A percentile compares a stretch with the other conserved stretches of the same genome.
phyloP scores from a whole-genome alignment of 169 alveolate species.

The Plasmodium inui region DNA sequence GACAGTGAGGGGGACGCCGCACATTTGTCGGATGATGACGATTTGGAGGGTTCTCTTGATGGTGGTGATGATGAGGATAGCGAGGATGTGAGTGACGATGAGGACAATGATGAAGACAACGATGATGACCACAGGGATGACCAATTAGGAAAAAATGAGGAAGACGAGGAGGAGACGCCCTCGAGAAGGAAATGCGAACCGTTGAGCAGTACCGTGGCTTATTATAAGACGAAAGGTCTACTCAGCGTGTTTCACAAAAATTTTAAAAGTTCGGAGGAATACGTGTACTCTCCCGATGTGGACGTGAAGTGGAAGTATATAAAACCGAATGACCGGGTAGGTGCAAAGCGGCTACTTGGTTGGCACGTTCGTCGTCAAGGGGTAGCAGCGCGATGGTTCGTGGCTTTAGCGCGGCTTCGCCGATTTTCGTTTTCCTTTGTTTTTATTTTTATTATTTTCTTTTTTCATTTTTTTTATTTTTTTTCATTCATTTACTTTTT shows the following conservation, averaged over 20 bases:
- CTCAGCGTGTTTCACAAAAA: constrained; percentile 30
- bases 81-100: background rate
- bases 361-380: background rate
- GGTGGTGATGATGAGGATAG: constrained; percentile 21
- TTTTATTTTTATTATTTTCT: background rate
- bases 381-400: too few species aligned
- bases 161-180: background rate
- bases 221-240: constrained; percentile 55
- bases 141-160: background rate
- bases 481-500: background rate
- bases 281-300: constrained; percentile 28
- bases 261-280: constrained; percentile 57
- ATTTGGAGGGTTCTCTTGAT: background rate
- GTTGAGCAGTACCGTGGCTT: constrained; percentile 17
- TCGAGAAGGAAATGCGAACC: background rate
- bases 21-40: background rate
- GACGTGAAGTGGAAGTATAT: constrained; percentile 51
- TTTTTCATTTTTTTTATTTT: background rate
- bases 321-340: constrained; percentile 33
- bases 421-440: background rate
- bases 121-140: background rate
- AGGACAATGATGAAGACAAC: background rate
- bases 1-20: constrained; percentile 6
- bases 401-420: background rate
- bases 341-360: background rate